Base-by-base conservation (phyloP, 768 basidiomycete genomes). In the Leucosporidium yakuticum region DNA sequence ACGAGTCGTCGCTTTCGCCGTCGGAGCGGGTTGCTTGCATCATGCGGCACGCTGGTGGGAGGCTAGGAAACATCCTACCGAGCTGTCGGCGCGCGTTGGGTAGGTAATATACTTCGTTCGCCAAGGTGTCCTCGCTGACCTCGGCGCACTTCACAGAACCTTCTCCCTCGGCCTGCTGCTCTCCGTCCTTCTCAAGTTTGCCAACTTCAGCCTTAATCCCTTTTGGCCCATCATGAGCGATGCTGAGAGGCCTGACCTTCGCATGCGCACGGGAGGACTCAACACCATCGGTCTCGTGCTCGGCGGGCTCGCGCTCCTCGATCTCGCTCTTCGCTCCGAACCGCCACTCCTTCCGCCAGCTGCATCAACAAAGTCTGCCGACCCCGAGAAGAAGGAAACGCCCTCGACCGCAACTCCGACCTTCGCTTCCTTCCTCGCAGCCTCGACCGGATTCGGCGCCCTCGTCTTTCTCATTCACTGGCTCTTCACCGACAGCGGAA, bases 111-210 rank as follows among this genome's bases (percentile, higher is more conserved):
- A 34, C 36, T n/a, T 4, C 32, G 11, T 9, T n/a, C 25, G 14
- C 12, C 20, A 34, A 32, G 60, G 6, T 44, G 11, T 8, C 39
- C 39, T 44, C 39, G 39, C 39, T 44, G 39, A 44, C 39, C 39
- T 44, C 39, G 39, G 39, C 36, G 12, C 44, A 27, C 34, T 14
- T n/a, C 53, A 7, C 39, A 58, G 62, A 90, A 89, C 88, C 1
- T 81, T 85, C 50, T 84, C 85, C 4, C 76, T 86, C 25, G 91
- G 90, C 2, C 79, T 92, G 21, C 74, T 89, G 32, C 67, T 87
- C 8, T 83, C 88, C 0, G 84, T 87, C 1, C 70, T 91, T 23
- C 81, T 86, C 25, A 94, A 93, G 76, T 87, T 88, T 70, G 81
- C 84, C 20, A 90, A 91, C 74, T 83, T 89, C 74, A 85, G 65